Percentiles rank a stretch among this genome's conserved stretches.
Conservation (phyloP, 148 eudicot genomes). For the Chenopodium suecicum region DNA sequence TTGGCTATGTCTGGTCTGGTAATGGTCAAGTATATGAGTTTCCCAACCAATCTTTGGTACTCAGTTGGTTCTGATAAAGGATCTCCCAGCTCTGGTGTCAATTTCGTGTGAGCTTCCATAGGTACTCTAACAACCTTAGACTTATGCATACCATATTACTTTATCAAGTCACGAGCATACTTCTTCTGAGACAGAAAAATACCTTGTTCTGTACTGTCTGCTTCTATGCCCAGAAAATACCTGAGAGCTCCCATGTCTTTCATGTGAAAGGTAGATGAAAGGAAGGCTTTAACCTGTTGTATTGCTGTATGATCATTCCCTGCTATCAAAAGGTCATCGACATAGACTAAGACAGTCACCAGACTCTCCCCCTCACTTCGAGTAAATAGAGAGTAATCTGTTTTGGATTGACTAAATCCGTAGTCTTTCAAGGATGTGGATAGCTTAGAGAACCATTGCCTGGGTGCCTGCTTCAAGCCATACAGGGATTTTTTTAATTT, state of each 20-base stretch:
- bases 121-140: not conserved
- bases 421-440: too few species aligned
- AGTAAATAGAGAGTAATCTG: too few species aligned
- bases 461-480: too few species aligned
- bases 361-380: not conserved
- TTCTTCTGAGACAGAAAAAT: not conserved
- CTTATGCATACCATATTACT: not conserved
- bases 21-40: not conserved
- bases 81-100: not conserved
- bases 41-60: not conserved
- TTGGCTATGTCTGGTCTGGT: not conserved
- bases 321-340: not conserved
- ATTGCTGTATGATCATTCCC: not conserved
- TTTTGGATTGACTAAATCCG: too few species aligned
- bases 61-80: not conserved
- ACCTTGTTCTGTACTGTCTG: not conserved
- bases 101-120: not conserved
- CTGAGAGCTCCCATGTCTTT: not conserved
- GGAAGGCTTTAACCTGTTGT: not conserved
- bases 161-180: not conserved
- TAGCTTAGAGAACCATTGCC: too few species aligned
- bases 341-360: not conserved
- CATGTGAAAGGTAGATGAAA: not conserved
- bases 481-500: too few species aligned
- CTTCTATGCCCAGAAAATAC: not conserved